These are phyloP conservation scores for Venturia carpophila DNA, from an alignment of 2,329 filamentous ascomycete genomes.

Conservation along the genomic window DNA sequence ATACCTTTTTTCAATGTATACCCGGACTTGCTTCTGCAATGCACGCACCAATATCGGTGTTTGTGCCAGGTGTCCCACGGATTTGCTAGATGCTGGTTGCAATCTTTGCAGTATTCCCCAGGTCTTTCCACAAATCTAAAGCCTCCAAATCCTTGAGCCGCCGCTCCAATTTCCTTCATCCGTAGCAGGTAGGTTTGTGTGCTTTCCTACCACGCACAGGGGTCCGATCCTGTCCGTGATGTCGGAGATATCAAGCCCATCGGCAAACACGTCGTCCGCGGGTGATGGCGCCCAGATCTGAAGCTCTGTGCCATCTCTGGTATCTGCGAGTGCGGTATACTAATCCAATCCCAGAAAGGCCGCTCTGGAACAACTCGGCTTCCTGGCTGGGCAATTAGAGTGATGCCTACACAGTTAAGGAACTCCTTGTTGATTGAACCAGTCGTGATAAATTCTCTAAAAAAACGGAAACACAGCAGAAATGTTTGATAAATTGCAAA, in stretches of 20 bases:
- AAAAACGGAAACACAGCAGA: background rate
- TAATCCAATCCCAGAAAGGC: background rate
- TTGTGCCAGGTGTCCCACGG: background rate
- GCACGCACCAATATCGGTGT: background rate
- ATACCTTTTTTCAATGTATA: slow-evolving; percentile 8
- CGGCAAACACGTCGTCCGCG: background rate
- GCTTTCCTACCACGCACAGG: background rate
- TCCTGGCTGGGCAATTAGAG: background rate
- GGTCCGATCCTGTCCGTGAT: background rate
- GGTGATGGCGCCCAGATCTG: background rate
- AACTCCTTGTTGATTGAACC: background rate
- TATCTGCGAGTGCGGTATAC: background rate
- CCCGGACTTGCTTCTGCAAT: slow-evolving; percentile 7
- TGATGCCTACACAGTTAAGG: background rate
- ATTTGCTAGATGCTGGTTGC: background rate
- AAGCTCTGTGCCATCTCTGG: background rate
- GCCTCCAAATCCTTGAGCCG: slow-evolving; percentile 9
- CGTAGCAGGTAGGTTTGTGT: background rate
- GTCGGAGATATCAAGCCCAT: background rate
- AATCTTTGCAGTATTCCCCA: slow-evolving; percentile 4
- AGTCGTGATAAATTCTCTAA: background rate
- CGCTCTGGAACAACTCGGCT: background rate
- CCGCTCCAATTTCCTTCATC: background rate
- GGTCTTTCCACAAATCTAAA: slow-evolving; percentile 10
- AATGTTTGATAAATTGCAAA: background rate